phyloP scores from a whole-genome alignment of 2,329 filamentous ascomycete genomes.

The Anisogramma anomala region DNA sequence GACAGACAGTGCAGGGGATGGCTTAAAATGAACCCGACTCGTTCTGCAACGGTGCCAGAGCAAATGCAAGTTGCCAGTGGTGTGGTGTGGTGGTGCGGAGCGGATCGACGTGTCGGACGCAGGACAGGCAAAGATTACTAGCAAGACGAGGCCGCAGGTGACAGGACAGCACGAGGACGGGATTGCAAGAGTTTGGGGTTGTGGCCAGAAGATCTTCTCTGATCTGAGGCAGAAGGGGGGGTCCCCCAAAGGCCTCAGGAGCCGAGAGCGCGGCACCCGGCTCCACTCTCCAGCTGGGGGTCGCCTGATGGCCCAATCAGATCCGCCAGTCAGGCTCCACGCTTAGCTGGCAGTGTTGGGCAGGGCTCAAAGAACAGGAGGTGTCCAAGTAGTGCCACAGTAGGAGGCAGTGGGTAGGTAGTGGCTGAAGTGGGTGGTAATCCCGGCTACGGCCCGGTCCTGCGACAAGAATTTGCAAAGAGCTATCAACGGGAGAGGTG shows the following conservation, averaged over 20 bases:
- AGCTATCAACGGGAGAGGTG: too few relatives aligned
- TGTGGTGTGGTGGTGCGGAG: neutral
- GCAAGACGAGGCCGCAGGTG: neutral
- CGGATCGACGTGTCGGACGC: constrained; percentile 3
- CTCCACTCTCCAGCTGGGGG: too few relatives aligned
- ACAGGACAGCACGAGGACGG: neutral
- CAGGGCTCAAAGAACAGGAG: neutral
- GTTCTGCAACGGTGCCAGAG: too few relatives aligned
- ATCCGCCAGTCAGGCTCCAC: too few relatives aligned
- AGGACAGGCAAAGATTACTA: constrained; percentile 4
- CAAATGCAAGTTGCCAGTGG: constrained; percentile 4
- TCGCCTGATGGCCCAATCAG: neutral
- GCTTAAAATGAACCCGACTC: too few relatives aligned
- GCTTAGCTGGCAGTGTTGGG: neutral
- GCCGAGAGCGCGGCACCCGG: too few relatives aligned
- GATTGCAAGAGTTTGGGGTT: neutral
- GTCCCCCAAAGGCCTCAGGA: neutral
- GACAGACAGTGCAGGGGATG: neutral
- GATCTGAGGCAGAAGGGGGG: neutral
- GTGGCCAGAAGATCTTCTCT: neutral
- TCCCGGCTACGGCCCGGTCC: too few relatives aligned
- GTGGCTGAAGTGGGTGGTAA: too few relatives aligned
- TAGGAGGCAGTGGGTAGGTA: too few relatives aligned
- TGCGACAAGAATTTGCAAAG: too few relatives aligned
- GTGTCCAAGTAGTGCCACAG: too few relatives aligned